Evolutionary conservation across 257 asterid species (phyloP).

Genomic region (Eucommia ulmoides): DNA sequence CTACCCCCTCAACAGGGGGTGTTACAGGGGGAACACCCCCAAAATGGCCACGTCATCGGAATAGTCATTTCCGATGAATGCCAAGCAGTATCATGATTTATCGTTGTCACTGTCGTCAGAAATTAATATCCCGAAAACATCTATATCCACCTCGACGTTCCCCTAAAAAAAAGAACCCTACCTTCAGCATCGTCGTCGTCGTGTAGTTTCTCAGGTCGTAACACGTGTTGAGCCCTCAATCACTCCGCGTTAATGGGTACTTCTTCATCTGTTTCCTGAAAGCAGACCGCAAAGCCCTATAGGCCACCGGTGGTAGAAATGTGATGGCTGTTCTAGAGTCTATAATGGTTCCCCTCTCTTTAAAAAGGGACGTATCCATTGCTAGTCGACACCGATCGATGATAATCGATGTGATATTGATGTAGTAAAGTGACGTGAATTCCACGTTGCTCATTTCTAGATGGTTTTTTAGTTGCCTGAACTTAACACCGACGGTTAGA

Average conservation of each 20-base stretch:
- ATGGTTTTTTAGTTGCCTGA: no score
- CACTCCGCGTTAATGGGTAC: constrained; percentile 35
- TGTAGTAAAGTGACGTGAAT: constrained; percentile 28
- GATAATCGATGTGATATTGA: constrained; percentile 24
- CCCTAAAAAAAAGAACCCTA: constrained; percentile 42
- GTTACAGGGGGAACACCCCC: no score
- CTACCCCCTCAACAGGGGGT: no score
- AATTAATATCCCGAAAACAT: constrained; percentile 13
- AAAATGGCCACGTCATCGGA: constrained; percentile 27
- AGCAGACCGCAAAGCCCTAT: constrained; percentile 24
- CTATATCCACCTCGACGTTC: constrained; percentile 28
- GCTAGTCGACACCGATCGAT: constrained; percentile 38
- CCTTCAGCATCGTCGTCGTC: constrained; percentile 23
- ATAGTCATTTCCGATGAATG: constrained; percentile 41
- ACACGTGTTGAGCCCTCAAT: constrained; percentile 58
- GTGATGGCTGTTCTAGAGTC: constrained; percentile 82
- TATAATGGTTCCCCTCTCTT: constrained; percentile 36
- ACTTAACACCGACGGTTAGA: no score
- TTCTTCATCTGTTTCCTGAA: constrained; percentile 37
- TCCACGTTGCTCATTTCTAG: neutral
- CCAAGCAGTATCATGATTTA: no score
- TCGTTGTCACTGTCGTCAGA: constrained; percentile 7
- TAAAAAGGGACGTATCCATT: constrained; percentile 32
- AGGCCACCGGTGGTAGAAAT: constrained; percentile 47
- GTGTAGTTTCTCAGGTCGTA: constrained; percentile 33